Base-by-base conservation (phyloP, 2,329 filamentous ascomycete genomes). In the Ophiostoma novo-ulmi region DNA sequence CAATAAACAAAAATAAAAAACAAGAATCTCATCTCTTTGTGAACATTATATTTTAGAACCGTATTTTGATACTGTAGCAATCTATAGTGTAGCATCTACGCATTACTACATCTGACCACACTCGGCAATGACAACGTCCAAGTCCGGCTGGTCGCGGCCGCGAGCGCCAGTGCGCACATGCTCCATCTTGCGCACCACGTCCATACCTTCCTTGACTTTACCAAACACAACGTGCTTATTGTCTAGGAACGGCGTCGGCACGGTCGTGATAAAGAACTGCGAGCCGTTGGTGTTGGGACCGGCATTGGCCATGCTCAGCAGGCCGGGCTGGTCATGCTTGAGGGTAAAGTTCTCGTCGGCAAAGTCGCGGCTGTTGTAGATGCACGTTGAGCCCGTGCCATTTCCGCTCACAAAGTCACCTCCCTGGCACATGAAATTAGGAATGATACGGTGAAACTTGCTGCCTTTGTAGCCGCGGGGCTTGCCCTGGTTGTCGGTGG, bases 241-340 rank as follows among this genome's bases (percentile, higher is more conserved):
- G 80, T 98, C 91, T 36, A 99, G 83, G 78, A 96, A 96, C 1
- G 93, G 92, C 0, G 94, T 95, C 5, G 91, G 85, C 1, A 91
- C 91, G 0, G 92, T 95, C 1, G 94, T 97, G 82, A 98, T 94
- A 85, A 99, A 99, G 84, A 99, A 99, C 78, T 98, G 95, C 72
- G 89, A 93, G 52, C 95, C 95, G 80, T 98, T 98, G 74, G 92
- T 94, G 80, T 97, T 91, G 70, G 92, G 91, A 0, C 94, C 94
- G 38, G 91, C 91, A 79, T 97, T 97, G 67, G 95, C 95, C 95
- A 98, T 99, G 73, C 91, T 94, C 65, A 99, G 82, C 69, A 98
- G 82, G 3, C 94, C 94, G 0, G 92, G 85, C 74, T 85, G 82
- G 73, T 93, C 91, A 80, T 98, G 94, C 79, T 89, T 91, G 66